Conservation (phyloP, 1,284 basidiomycete genomes). For the Cryptococcus sp. region DNA sequence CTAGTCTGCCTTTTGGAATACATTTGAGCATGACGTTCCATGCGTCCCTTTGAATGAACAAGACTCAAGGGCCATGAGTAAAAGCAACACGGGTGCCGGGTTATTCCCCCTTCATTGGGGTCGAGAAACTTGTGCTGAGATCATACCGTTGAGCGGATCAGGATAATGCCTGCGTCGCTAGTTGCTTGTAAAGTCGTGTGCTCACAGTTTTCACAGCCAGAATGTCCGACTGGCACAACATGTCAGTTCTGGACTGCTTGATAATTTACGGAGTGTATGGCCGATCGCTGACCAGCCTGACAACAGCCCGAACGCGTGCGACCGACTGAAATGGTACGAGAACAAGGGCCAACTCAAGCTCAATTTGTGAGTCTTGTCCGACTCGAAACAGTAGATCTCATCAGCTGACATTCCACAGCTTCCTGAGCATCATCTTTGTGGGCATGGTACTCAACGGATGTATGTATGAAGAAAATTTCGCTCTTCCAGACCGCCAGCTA, state of each 20-base stretch:
- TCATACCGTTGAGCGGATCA: constrained; percentile 57
- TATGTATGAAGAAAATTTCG: constrained; percentile 23
- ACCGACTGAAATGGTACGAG: constrained; percentile 46
- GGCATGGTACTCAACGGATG: constrained; percentile 54
- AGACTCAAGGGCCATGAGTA: constrained; percentile 18
- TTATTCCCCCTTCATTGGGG: constrained; percentile 1
- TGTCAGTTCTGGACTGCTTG: constrained; percentile 45
- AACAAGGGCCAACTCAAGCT: constrained; percentile 53
- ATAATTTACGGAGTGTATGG: background rate
- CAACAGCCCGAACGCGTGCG: constrained; percentile 48
- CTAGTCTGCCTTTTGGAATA: too few relatives aligned
- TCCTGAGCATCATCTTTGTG: constrained; percentile 53
- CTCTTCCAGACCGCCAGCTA: constrained; percentile 1
- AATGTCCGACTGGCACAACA: constrained; percentile 46
- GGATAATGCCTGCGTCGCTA: constrained; percentile 56
- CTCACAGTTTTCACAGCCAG: background rate
- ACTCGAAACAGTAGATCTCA: background rate
- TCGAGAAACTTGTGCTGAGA: constrained; percentile 49
- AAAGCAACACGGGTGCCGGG: constrained; percentile 52
- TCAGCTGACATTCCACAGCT: constrained; percentile 31
- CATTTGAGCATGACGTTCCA: too few relatives aligned
- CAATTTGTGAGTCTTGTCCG: constrained; percentile 46
- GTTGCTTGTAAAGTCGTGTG: constrained; percentile 34
- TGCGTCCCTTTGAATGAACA: background rate
- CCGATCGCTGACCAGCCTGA: background rate